Base-by-base conservation (phyloP, 345 rosid genomes). In the Lepidium didymum region DNA sequence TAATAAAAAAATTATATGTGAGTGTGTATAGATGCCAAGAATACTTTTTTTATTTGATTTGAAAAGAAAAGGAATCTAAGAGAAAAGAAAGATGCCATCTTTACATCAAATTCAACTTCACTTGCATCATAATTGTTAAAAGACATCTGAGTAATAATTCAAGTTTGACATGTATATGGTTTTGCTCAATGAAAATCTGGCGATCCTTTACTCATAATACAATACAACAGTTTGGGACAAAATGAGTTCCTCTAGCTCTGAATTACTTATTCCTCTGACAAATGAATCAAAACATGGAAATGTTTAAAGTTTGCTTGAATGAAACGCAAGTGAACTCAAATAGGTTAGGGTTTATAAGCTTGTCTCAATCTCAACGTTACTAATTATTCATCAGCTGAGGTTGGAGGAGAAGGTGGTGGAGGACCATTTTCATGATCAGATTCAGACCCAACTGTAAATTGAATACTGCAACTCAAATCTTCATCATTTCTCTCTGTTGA, bases 331-430 rank as follows among this genome's bases (percentile, higher is more conserved):
- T 59, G 46, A 34, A 49, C 21, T 37, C 33, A 4, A 73, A 67
- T 67, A 74, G 57, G 56, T 74, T 67, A 73, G 68, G 73, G 77
- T 52, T 67, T 35, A 43, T 15, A 14, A 58, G 36, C 49, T 41
- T 16, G 62, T 33, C 70, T 40, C 41, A 42, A 57, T 41, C 70
- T 54, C 61, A 59, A 51, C 25, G 12, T 59, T 23, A 49, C 38
- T 23, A 38, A 10, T 16, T 40, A 65, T 33, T 73, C 77, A 73
- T 65, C 88, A 66, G 85, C 80, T 34, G 82, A 91, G 55, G 84
- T 79, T 38, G 85, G 81, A 12, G 96, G 84, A 58, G 82, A 74
- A 23, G 89, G 84, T 6, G 83, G 89, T 68, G 85, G 83, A 42
- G 80, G 77, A 45, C 57, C 77, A 11, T 10, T 43, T 53, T 75